phyloP scores from a whole-genome alignment of 495 filamentous ascomycete genomes.

The Apiosordaria backusii region DNA sequence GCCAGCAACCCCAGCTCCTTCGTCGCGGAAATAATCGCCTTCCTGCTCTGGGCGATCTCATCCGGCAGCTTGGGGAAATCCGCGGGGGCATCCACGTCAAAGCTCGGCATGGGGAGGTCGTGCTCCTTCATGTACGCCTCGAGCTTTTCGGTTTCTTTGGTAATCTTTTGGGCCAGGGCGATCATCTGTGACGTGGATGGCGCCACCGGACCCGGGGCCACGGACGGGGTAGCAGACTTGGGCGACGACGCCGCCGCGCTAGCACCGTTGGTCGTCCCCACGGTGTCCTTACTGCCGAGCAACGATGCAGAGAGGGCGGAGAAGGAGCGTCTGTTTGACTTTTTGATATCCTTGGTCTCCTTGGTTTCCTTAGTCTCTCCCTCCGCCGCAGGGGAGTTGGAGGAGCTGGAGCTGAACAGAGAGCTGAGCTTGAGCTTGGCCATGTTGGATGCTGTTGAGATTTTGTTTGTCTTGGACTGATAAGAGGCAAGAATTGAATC shows the following conservation, averaged over 20 bases:
- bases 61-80: constrained; percentile 41
- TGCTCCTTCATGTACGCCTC: constrained; percentile 40
- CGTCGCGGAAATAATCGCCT: constrained; percentile 39
- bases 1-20: constrained; percentile 40
- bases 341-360: constrained; percentile 32
- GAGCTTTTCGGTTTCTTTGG: constrained; percentile 39
- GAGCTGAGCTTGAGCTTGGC: constrained; percentile 33
- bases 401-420: constrained; percentile 27
- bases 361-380: constrained; percentile 25
- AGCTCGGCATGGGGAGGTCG: constrained; percentile 35
- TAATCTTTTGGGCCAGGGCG: constrained; percentile 38
- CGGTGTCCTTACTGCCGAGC: constrained; percentile 21
- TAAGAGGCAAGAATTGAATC: background rate
- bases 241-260: background rate
- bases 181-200: constrained; percentile 34
- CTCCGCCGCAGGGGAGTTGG: constrained; percentile 18
- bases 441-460: constrained; percentile 29
- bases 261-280: constrained; percentile 14
- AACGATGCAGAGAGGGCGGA: constrained; percentile 20
- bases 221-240: constrained; percentile 2
- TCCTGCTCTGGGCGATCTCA: constrained; percentile 34
- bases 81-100: constrained; percentile 35
- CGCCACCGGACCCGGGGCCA: background rate
- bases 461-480: background rate
- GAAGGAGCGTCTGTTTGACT: constrained; percentile 32